Evolutionary conservation across 176 grass and related monocot genomes (phyloP).

Genomic region (Triticum timopheevii): DNA sequence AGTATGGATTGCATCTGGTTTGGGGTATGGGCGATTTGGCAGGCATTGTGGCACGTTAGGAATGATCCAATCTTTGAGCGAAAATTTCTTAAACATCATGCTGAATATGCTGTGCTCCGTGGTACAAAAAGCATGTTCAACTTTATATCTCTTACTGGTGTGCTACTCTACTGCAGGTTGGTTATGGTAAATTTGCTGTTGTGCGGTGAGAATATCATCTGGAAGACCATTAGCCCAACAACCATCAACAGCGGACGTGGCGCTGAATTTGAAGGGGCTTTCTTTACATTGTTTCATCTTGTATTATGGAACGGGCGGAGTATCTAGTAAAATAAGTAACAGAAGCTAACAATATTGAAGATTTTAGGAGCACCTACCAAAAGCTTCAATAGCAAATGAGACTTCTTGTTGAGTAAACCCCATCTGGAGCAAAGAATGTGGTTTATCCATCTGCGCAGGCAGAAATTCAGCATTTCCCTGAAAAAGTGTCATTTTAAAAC

Average conservation of each 20-base stretch:
- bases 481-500: background rate
- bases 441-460: slow-evolving; percentile 68
- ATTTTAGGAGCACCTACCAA: slow-evolving; percentile 40
- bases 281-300: too few relatives aligned
- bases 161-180: background rate
- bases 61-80: too few relatives aligned
- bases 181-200: background rate
- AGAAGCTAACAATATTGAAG: background rate
- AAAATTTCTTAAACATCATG: too few relatives aligned
- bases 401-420: slow-evolving; percentile 88
- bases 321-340: background rate
- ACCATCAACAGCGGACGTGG: background rate
- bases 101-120: too few relatives aligned
- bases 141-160: background rate
- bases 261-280: too few relatives aligned
- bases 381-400: slow-evolving; percentile 67
- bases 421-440: slow-evolving; percentile 55
- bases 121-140: background rate
- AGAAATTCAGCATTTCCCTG: slow-evolving; percentile 54
- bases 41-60: too few relatives aligned
- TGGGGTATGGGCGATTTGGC: too few relatives aligned
- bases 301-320: too few relatives aligned
- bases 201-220: background rate
- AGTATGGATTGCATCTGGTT: too few relatives aligned
- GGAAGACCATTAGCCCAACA: background rate